phyloP scores from a whole-genome alignment of 129 eudicot species.

The Apium graveolens region DNA sequence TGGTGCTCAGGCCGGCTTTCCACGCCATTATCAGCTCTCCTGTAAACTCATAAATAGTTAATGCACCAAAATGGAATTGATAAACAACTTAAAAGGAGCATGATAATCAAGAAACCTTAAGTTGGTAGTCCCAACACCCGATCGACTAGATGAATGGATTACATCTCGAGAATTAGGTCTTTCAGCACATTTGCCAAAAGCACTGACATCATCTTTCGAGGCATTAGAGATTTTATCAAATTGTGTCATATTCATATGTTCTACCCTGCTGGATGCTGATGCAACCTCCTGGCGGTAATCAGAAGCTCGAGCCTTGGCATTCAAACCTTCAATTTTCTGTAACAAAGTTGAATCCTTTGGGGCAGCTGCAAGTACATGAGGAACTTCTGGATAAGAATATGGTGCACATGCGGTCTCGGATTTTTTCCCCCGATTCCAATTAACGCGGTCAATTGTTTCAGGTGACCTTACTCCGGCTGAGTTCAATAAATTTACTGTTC shows the following conservation, averaged over 20 bases:
- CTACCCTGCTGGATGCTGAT: constrained; percentile 26
- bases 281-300: constrained; percentile 42
- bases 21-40: constrained; percentile 46
- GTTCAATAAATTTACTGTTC: constrained; percentile 18
- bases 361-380: constrained; percentile 24
- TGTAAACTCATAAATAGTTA: constrained; percentile 21
- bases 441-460: constrained; percentile 24
- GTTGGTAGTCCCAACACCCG: constrained; percentile 17
- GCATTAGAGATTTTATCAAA: constrained; percentile 16
- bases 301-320: constrained; percentile 70
- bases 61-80: constrained; percentile 7
- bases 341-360: constrained; percentile 57
- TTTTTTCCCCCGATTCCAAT: constrained; percentile 31
- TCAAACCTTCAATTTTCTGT: constrained; percentile 73
- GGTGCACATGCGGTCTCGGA: constrained; percentile 21
- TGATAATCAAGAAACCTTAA: constrained; percentile 33
- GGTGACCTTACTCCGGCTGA: constrained; percentile 24
- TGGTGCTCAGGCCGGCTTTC: constrained; percentile 40
- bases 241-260: constrained; percentile 29
- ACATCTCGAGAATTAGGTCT: constrained; percentile 25
- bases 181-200: constrained; percentile 15
- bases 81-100: neutral
- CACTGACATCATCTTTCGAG: constrained; percentile 26
- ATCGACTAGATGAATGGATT: constrained; percentile 25
- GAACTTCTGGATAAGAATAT: constrained; percentile 19